Base-by-base conservation (phyloP, 2,329 filamentous ascomycete genomes). In the Verticillium nubilum region DNA sequence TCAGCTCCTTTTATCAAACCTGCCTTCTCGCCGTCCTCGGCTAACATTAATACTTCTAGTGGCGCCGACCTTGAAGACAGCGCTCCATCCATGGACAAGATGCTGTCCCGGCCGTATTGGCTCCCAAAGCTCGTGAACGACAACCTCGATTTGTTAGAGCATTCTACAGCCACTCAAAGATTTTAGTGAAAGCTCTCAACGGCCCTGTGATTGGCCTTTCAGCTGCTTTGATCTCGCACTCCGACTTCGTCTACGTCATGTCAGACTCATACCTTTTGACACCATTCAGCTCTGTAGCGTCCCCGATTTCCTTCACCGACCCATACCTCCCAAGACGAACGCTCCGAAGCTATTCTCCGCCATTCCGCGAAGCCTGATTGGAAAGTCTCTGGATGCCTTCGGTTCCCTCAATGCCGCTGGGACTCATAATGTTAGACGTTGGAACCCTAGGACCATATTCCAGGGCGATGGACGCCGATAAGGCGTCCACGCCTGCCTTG, bases 241-340 rank as follows among this genome's bases (percentile, higher is more conserved):
- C 88, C 13, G 91, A 96, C 76, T 95, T 96, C 77, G 83, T 96
- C 70, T 96, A 95, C 77, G 86, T 83, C 67, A 80, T 87, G 0
- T 90, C 90, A 0, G 82, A 89, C 67, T 77, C 90, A 27, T 96
- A 89, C 74, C 77, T 96, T 25, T 83, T 96, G 23, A 93, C 91
- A 1, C 91, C 91, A n/a, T n/a, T n/a, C n/a, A n/a, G n/a, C n/a
- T n/a, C 28, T 10, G 28, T 31, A 31, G 28, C 28, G 28, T 31
- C 28, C 5, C 5, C 28, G 28, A 31, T 31, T 10, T 31, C 28
- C 28, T 31, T 31, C 37, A 19, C 37, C 17, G 37, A 17, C 37
- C 15, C 37, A 19, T 47, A 47, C 37, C 37, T 47, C 4, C 37
- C 37, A 10, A 47, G 37, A 19, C 7, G 37, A 19, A 47, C 33